phyloP scores from a whole-genome alignment of 2,329 filamentous ascomycete species.

The Zalaria obscura region DNA sequence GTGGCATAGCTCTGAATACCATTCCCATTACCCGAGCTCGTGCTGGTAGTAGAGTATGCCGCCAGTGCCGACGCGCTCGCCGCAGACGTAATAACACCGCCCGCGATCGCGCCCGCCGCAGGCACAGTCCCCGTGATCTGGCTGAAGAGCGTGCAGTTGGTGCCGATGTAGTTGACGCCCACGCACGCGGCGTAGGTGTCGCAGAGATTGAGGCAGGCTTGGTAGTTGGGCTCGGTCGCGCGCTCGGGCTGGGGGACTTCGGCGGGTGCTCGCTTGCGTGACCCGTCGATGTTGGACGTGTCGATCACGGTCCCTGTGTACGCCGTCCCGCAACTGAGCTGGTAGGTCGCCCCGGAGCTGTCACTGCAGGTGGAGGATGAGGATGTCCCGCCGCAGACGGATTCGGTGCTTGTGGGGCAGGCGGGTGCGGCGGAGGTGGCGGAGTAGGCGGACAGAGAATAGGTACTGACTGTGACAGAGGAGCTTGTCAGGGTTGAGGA shows the following conservation, averaged over 20 bases:
- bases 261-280: background rate
- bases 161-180: slow-evolving; percentile 14
- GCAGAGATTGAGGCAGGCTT: slow-evolving; percentile 13
- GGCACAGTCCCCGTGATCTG: slow-evolving; percentile 12
- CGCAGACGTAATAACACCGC: background rate
- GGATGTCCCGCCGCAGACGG: slow-evolving; percentile 1
- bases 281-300: slow-evolving; percentile 3
- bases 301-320: slow-evolving; percentile 11
- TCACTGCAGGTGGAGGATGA: slow-evolving; percentile 1
- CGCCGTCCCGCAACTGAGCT: slow-evolving; percentile 10
- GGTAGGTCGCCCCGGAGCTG: slow-evolving; percentile 9
- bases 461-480: too few relatives aligned
- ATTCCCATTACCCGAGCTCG: too few relatives aligned
- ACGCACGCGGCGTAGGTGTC: slow-evolving; percentile 12
- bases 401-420: slow-evolving; percentile 3
- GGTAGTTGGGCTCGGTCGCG: slow-evolving; percentile 7
- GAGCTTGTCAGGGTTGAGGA: too few relatives aligned
- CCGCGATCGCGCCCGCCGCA: slow-evolving; percentile 10
- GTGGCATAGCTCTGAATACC: too few relatives aligned
- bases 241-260: slow-evolving; percentile 5
- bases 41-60: too few relatives aligned
- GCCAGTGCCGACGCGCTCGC: too few relatives aligned
- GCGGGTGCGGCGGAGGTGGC: slow-evolving; percentile 1
- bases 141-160: slow-evolving; percentile 16
- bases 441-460: too few relatives aligned